A percentile compares a stretch with the other conserved stretches of the same genome.
Evolutionary conservation across 2,329 filamentous ascomycete species (phyloP).

Genomic region (Zasmidium cellare): DNA sequence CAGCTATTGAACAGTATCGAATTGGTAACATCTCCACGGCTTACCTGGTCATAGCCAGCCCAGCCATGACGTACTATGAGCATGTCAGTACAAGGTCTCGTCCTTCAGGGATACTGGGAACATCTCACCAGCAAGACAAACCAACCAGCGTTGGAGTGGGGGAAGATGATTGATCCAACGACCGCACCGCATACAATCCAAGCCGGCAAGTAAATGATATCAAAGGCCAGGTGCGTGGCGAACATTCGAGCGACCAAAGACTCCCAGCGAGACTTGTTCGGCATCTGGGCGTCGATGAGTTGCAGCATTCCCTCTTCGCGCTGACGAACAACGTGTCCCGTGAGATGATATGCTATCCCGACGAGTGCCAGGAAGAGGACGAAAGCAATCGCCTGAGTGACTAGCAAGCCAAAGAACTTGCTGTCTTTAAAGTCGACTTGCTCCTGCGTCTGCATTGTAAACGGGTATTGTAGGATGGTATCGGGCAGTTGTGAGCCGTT

Average conservation of each 20-base stretch:
- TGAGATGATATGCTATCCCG: conserved; percentile 80
- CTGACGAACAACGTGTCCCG: conserved; percentile 79
- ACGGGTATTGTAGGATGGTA: conserved; percentile 64
- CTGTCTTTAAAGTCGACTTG: conserved; percentile 67
- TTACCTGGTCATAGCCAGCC: conserved; percentile 63
- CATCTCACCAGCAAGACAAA: conserved; percentile 49
- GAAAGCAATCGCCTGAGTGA: conserved; percentile 74
- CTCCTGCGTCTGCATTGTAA: conserved; percentile 67
- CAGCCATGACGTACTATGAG: conserved; percentile 62
- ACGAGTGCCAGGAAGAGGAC: conserved; percentile 75
- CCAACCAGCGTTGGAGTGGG: conserved; percentile 41
- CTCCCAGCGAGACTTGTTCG: conserved; percentile 69
- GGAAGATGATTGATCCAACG: conserved; percentile 58
- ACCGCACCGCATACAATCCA: conserved; percentile 76
- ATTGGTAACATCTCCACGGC: background rate
- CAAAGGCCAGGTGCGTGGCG: conserved; percentile 76
- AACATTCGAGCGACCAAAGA: conserved; percentile 72
- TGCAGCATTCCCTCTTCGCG: conserved; percentile 85
- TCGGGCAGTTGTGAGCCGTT: conserved; percentile 43
- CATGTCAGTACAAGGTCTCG: background rate
- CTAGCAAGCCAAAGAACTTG: conserved; percentile 69
- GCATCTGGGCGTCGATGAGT: conserved; percentile 86
- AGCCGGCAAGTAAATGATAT: conserved; percentile 72
- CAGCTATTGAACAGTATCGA: conserved; percentile 61
- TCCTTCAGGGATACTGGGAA: background rate